Conservation (phyloP, 768 basidiomycete species). For the Polyporus arcularius region DNA sequence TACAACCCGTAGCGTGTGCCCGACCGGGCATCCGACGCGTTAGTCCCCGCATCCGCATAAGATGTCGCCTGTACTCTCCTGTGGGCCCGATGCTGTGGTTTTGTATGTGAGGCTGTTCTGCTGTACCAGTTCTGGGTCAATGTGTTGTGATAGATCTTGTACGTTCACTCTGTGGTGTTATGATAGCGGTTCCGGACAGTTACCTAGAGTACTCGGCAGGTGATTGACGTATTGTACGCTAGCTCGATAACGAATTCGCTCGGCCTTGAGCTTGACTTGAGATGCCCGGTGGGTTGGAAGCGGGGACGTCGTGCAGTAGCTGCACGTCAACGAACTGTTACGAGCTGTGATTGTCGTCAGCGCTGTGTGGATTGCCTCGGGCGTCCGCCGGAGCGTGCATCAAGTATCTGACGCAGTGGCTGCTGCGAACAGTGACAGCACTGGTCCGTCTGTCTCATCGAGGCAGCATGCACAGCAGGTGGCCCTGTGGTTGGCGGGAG, state of each 20-base stretch:
- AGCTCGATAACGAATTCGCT: background rate
- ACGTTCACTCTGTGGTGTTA: slow-evolving; percentile 1
- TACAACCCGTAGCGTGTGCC: background rate
- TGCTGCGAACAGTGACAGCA: background rate
- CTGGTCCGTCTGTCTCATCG: background rate
- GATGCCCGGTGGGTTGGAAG: slow-evolving; percentile 2
- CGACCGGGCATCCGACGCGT: no score
- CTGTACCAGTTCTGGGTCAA: background rate
- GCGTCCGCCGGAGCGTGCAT: background rate
- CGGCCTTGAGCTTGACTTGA: background rate
- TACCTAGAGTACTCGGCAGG: background rate
- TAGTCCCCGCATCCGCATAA: background rate
- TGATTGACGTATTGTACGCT: background rate
- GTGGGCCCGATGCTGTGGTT: background rate
- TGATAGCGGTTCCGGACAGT: background rate
- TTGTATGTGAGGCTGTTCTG: background rate
- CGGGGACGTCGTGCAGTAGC: background rate
- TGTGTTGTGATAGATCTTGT: slow-evolving; percentile 9
- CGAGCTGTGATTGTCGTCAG: slow-evolving; percentile 17
- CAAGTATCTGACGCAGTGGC: background rate
- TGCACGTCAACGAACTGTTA: slow-evolving; percentile 17
- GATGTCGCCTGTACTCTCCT: background rate
- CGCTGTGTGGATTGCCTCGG: slow-evolving; percentile 4
- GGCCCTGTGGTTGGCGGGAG: no score
- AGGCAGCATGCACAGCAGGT: no score